Percentiles rank a stretch among this genome's conserved stretches.
These are phyloP conservation scores for Seminavis robusta DNA, from an alignment of 108 stramenopile genomes.

Conservation along the genomic window DNA sequence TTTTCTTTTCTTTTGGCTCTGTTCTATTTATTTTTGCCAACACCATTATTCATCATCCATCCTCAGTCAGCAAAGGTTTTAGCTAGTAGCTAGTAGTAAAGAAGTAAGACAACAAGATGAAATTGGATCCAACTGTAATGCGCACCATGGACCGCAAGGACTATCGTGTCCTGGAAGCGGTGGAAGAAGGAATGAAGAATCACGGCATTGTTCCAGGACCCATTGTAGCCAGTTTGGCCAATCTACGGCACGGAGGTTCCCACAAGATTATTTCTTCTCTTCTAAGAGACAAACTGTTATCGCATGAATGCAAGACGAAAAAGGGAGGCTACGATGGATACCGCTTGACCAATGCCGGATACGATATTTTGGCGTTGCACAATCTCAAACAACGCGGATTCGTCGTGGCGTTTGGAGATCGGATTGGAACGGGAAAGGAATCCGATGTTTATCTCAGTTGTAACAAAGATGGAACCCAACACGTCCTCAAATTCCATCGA, in stretches of 20 bases:
- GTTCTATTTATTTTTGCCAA: too few species aligned
- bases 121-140: constrained; percentile 87
- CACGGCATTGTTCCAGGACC: constrained; percentile 90
- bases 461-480: constrained; percentile 66
- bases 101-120: constrained; percentile 58
- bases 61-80: too few species aligned
- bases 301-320: constrained; percentile 70
- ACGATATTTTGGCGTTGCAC: constrained; percentile 94
- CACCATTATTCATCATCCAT: too few species aligned
- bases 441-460: constrained; percentile 80
- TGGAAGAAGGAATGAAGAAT: constrained; percentile 96
- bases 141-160: constrained; percentile 84
- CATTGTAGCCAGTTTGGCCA: constrained; percentile 87
- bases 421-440: constrained; percentile 99
- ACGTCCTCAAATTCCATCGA: constrained; percentile 97
- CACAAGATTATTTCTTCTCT: constrained; percentile 86
- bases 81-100: too few species aligned
- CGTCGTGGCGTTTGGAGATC: constrained; percentile 88
- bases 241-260: constrained; percentile 93
- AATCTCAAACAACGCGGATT: constrained; percentile 76
- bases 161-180: constrained; percentile 94
- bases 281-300: constrained; percentile 91
- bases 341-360: constrained; percentile 93
- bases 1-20: too few species aligned
- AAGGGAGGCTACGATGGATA: constrained; percentile 95